Conservation (phyloP, 495 filamentous ascomycete genomes). For the Hypoxylon cercidicola region DNA sequence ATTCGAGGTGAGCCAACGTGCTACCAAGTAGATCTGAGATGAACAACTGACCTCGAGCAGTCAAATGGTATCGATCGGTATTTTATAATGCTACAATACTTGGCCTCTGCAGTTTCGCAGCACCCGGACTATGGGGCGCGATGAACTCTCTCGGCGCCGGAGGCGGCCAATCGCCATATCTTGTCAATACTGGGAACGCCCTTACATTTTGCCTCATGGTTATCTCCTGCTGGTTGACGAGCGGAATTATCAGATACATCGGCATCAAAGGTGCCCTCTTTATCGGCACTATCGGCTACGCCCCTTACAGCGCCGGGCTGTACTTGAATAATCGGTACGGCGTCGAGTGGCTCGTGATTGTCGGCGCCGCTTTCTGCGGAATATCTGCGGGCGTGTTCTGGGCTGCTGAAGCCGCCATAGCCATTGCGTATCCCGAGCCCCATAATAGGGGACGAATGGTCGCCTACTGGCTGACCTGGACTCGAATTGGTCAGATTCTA, state of each 20-base stretch:
- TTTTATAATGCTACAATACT: conserved; percentile 72
- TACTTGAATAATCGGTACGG: conserved; percentile 75
- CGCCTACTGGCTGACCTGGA: conserved; percentile 71
- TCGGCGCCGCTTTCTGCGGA: conserved; percentile 73
- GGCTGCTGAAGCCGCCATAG: conserved; percentile 73
- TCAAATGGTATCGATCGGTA: conserved; percentile 73
- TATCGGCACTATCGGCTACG: conserved; percentile 72
- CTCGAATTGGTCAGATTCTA: conserved; percentile 69
- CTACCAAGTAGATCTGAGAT: neutral
- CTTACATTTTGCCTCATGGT: conserved; percentile 75
- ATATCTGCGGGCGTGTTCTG: conserved; percentile 74
- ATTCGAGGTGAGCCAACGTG: conserved; percentile 18
- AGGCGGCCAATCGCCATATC: conserved; percentile 68
- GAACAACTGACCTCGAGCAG: conserved; percentile 44
- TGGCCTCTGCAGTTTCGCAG: conserved; percentile 70
- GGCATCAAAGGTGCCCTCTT: conserved; percentile 73
- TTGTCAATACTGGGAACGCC: conserved; percentile 76
- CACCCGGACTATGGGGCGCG: conserved; percentile 74
- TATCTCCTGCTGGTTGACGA: conserved; percentile 66
- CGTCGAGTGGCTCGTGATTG: conserved; percentile 68
- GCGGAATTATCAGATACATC: conserved; percentile 64
- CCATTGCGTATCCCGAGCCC: conserved; percentile 71
- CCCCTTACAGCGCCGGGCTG: conserved; percentile 71
- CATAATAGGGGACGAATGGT: conserved; percentile 69
- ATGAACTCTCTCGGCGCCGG: conserved; percentile 78